Percentiles rank a stretch among this genome's conserved stretches.
Evolutionary conservation across 2,329 filamentous ascomycete genomes (phyloP).

Genomic region (Ampelomyces quisqualis): DNA sequence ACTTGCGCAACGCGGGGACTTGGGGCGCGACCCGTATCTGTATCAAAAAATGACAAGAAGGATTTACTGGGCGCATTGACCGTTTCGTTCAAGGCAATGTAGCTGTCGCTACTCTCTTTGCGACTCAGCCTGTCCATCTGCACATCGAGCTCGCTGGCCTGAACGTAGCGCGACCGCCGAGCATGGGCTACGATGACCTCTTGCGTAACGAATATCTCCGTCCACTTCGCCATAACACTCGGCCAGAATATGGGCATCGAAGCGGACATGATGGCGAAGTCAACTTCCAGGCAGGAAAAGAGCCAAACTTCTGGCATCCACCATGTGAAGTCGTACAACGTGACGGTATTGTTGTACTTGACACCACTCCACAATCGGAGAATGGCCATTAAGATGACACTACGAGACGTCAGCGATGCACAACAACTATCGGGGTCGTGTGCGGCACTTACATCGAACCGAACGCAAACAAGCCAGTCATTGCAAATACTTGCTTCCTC

Average conservation of each 20-base stretch:
- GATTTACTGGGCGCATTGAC: neutral
- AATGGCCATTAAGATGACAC: conserved; percentile 33
- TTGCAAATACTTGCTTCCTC: conserved; percentile 27
- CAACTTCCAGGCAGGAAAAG: conserved; percentile 36
- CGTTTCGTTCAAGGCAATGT: neutral
- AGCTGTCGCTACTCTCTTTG: neutral
- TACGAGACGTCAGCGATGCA: conserved; percentile 11
- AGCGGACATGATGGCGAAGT: conserved; percentile 41
- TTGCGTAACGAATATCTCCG: conserved; percentile 38
- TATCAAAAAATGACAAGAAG: conserved; percentile 15
- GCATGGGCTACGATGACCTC: conserved; percentile 36
- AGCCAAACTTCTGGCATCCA: conserved; percentile 34
- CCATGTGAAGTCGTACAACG: conserved; percentile 35
- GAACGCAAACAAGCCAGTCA: conserved; percentile 29
- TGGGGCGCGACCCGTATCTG: conserved; percentile 6
- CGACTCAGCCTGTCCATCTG: neutral
- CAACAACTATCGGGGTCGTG: neutral
- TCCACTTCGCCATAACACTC: conserved; percentile 27
- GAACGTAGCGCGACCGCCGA: conserved; percentile 12
- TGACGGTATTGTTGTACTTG: conserved; percentile 13
- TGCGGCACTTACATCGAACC: conserved; percentile 25
- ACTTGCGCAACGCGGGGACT: conserved; percentile 6
- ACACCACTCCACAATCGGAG: conserved; percentile 32
- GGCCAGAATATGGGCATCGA: conserved; percentile 45
- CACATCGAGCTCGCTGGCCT: conserved; percentile 11